These are phyloP conservation scores for Rhypophila decipiens DNA, from an alignment of 495 filamentous ascomycete genomes.

Conservation along the genomic window DNA sequence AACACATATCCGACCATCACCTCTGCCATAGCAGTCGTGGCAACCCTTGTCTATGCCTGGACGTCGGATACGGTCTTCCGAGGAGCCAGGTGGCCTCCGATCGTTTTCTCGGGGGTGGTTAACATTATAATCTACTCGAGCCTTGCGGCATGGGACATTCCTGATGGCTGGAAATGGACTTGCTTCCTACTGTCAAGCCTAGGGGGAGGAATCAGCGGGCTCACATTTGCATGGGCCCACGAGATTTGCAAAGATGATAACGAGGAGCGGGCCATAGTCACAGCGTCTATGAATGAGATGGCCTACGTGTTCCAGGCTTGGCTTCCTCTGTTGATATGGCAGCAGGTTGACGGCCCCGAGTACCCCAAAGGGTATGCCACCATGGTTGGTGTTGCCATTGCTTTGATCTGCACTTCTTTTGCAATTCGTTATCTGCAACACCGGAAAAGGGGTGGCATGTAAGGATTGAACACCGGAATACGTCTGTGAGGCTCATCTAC, in stretches of 20 bases:
- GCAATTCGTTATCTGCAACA: slow-evolving; percentile 34
- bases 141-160: slow-evolving; percentile 37
- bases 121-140: slow-evolving; percentile 36
- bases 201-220: slow-evolving; percentile 26
- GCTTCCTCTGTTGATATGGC: slow-evolving; percentile 42
- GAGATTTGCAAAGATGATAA: slow-evolving; percentile 46
- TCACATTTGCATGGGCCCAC: slow-evolving; percentile 46
- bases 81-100: slow-evolving; percentile 52
- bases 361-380: slow-evolving; percentile 42
- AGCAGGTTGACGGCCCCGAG: slow-evolving; percentile 39
- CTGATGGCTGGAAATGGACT: slow-evolving; percentile 40
- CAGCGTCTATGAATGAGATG: slow-evolving; percentile 37
- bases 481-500: no score
- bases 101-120: slow-evolving; percentile 33
- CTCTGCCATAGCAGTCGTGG: slow-evolving; percentile 36
- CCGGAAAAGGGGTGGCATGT: slow-evolving; percentile 28
- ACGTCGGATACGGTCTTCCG: slow-evolving; percentile 44
- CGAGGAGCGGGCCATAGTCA: slow-evolving; percentile 50
- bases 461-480: no score
- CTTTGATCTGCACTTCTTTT: slow-evolving; percentile 30
- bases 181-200: slow-evolving; percentile 42
- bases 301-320: slow-evolving; percentile 37
- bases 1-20: slow-evolving; percentile 43
- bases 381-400: slow-evolving; percentile 30
- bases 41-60: slow-evolving; percentile 37